Conservation (phyloP, 163 green algal genomes). For the Scenedesmus sp. region DNA sequence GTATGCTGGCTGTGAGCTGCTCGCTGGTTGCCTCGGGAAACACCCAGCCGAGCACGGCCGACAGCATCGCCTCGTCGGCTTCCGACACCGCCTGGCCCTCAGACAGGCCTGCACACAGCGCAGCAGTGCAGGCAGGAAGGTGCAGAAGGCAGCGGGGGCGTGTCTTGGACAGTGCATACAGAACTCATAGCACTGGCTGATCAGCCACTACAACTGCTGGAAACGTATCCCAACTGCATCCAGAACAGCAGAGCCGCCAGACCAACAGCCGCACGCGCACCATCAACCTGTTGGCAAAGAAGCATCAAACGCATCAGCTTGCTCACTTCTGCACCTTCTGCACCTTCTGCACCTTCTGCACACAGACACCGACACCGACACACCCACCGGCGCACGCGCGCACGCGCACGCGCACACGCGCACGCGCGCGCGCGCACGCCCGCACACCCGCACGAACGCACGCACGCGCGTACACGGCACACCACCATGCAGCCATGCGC, state of each 20-base stretch:
- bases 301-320: too few relatives aligned
- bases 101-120: slow-evolving; percentile 58
- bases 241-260: neutral
- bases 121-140: neutral
- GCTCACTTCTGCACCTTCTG: too few relatives aligned
- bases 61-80: slow-evolving; percentile 57
- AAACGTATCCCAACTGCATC: too few relatives aligned
- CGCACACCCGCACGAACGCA: neutral
- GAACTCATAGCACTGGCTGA: neutral
- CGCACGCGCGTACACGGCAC: neutral
- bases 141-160: neutral
- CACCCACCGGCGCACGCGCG: too few relatives aligned
- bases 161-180: slow-evolving; percentile 1
- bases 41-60: slow-evolving; percentile 57
- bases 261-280: too few relatives aligned
- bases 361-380: too few relatives aligned
- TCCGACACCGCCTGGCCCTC: slow-evolving; percentile 67
- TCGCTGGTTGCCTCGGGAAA: slow-evolving; percentile 57
- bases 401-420: too few relatives aligned
- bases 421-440: too few relatives aligned
- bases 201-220: too few relatives aligned
- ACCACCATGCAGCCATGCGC: too few relatives aligned
- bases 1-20: slow-evolving; percentile 45
- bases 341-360: too few relatives aligned
- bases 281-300: too few relatives aligned